Evolutionary conservation across 129 eudicot genomes (phyloP).

Genomic region (Flaveria sonorensis): DNA sequence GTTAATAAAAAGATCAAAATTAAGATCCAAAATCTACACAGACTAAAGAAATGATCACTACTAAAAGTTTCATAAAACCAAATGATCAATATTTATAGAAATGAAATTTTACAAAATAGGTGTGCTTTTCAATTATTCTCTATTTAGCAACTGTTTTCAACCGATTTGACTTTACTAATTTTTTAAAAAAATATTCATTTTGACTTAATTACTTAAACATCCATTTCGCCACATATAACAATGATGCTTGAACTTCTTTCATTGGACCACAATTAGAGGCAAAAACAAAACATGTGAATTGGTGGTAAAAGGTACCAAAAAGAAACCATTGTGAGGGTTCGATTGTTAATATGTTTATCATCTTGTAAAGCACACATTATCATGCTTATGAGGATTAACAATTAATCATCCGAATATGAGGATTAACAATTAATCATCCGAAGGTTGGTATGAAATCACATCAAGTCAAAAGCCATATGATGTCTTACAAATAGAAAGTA

Average conservation of each 20-base stretch:
- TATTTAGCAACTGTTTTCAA: neutral
- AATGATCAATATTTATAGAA: too few species aligned
- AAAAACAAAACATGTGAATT: constrained; percentile 3
- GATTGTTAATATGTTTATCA: constrained; percentile 4
- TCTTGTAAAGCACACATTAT: neutral
- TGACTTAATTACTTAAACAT: neutral
- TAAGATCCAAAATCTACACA: too few species aligned
- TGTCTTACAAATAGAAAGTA: neutral
- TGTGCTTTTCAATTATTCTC: too few species aligned
- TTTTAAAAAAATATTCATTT: neutral
- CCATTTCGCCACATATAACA: neutral
- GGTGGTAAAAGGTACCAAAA: neutral
- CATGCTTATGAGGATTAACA: constrained; percentile 11
- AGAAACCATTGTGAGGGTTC: neutral
- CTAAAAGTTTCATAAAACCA: too few species aligned
- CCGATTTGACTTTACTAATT: neutral
- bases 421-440: neutral
- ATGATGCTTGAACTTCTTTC: neutral
- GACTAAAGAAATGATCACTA: too few species aligned
- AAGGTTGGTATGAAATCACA: neutral
- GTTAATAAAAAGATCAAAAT: too few species aligned
- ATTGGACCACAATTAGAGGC: neutral
- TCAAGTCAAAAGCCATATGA: neutral
- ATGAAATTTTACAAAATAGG: too few species aligned
- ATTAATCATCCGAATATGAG: neutral